These are phyloP conservation scores for Martiniozyma abietophila DNA, from an alignment of 805 yeast genomes.

Conservation along the genomic window DNA sequence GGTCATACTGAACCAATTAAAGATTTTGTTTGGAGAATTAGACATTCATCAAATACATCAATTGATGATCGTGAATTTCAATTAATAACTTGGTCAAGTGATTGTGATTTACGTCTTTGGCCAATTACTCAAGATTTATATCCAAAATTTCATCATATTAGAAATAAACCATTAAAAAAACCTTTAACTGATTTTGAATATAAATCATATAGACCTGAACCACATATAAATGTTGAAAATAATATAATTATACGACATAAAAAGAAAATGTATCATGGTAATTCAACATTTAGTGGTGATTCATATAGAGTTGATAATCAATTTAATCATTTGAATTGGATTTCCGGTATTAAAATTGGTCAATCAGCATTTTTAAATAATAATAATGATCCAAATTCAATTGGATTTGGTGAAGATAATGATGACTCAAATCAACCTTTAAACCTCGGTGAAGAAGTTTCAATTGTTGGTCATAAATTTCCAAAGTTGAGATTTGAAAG, in stretches of 20 bases:
- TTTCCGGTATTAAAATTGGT: constrained; percentile 83
- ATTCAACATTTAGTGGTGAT: constrained; percentile 18
- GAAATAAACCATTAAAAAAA: constrained; percentile 18
- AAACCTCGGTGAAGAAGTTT: constrained; percentile 86
- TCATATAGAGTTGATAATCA: constrained; percentile 23
- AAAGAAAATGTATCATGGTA: constrained; percentile 4
- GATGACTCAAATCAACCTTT: constrained; percentile 32
- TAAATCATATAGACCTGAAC: constrained; percentile 44
- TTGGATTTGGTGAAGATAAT: constrained; percentile 28
- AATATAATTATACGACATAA: constrained; percentile 17
- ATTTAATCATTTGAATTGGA: constrained; percentile 75
- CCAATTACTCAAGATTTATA: constrained; percentile 44
- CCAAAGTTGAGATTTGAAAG: constrained; percentile 81
- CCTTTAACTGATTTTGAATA: constrained; percentile 30
- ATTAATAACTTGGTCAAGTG: constrained; percentile 89
- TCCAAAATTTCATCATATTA: constrained; percentile 33
- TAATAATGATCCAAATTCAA: constrained; percentile 28
- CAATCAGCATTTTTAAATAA: constrained; percentile 31
- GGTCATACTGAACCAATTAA: constrained; percentile 82
- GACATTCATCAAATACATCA: constrained; percentile 34
- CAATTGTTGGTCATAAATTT: constrained; percentile 78
- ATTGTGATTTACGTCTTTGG: constrained; percentile 80
- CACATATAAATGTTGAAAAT: constrained; percentile 21
- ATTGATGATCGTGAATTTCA: constrained; percentile 77
- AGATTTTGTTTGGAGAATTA: constrained; percentile 81